A percentile compares a stretch with the other conserved stretches of the same genome.
Conservation (phyloP, 2,329 filamentous ascomycete species). For the Aphanocladium album region DNA sequence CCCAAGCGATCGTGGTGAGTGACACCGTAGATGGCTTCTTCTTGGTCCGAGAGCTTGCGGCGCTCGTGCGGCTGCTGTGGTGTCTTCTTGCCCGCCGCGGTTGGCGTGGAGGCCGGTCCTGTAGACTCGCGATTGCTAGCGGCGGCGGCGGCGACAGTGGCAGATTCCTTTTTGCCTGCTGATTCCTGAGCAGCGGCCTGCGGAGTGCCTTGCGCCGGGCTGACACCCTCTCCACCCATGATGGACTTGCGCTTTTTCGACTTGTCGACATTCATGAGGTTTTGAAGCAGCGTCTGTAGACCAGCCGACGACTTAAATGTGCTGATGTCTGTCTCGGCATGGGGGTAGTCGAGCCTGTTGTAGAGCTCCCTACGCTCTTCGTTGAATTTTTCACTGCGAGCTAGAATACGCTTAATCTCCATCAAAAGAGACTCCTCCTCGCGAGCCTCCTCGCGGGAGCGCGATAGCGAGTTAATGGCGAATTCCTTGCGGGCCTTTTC, state of each 20-base stretch:
- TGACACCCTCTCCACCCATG: conserved; percentile 53
- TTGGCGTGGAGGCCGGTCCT: conserved; percentile 29
- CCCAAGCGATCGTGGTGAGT: conserved; percentile 79
- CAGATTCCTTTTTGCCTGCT: conserved; percentile 46
- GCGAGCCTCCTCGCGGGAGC: conserved; percentile 80
- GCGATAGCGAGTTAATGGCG: conserved; percentile 70
- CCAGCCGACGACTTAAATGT: conserved; percentile 78
- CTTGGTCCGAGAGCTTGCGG: conserved; percentile 66
- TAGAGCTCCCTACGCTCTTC: conserved; percentile 85
- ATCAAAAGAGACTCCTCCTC: conserved; percentile 87
- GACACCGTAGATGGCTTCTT: conserved; percentile 78
- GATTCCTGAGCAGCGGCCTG: conserved; percentile 33
- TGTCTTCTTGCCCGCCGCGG: conserved; percentile 46
- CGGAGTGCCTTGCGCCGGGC: conserved; percentile 37
- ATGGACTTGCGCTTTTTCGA: conserved; percentile 80
- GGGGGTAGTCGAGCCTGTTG: conserved; percentile 77
- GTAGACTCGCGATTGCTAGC: conserved; percentile 28
- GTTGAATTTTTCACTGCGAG: conserved; percentile 79
- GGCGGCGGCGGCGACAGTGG: conserved; percentile 46
- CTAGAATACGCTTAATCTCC: conserved; percentile 87
- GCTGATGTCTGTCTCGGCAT: conserved; percentile 62
- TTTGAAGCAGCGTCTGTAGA: conserved; percentile 74
- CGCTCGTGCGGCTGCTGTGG: conserved; percentile 48
- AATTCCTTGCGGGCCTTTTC: conserved; percentile 81
- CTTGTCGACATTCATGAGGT: conserved; percentile 77